phyloP scores from a whole-genome alignment of 495 filamentous ascomycete genomes.

The Talaromyces proteolyticus region DNA sequence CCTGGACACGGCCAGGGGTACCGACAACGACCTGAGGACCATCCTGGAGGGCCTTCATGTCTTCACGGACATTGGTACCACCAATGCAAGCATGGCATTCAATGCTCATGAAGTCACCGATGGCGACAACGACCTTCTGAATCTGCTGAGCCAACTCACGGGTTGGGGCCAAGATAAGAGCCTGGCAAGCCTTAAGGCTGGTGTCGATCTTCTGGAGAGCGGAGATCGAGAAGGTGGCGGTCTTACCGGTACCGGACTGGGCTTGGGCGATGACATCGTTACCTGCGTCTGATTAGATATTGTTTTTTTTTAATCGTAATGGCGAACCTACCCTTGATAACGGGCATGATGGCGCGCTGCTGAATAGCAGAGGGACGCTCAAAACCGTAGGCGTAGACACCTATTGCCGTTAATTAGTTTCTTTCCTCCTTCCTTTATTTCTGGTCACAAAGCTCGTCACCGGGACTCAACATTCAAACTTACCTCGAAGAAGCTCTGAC shows the following conservation, averaged over 20 bases:
- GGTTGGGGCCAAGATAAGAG: constrained; percentile 91
- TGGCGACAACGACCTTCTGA: constrained; percentile 96
- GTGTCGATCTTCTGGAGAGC: constrained; percentile 97
- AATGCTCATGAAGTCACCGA: constrained; percentile 99
- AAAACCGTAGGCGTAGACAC: constrained; percentile 99
- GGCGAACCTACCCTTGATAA: constrained; percentile 86
- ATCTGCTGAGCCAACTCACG: constrained; percentile 98
- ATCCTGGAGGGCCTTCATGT: constrained; percentile 93
- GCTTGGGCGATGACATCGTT: constrained; percentile 99
- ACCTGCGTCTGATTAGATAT: constrained; percentile 44
- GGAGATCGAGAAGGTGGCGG: constrained; percentile 97
- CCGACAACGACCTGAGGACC: constrained; percentile 96
- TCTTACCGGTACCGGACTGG: constrained; percentile 99
- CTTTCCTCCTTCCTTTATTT: constrained; percentile 6
- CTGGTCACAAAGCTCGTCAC: not conserved
- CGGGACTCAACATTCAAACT: constrained; percentile 30
- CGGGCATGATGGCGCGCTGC: constrained; percentile 98
- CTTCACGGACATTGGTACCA: constrained; percentile 95
- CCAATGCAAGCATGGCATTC: constrained; percentile 99
- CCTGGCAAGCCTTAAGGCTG: constrained; percentile 89
- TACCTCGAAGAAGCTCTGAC: constrained; percentile 93
- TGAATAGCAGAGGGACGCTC: constrained; percentile 99
- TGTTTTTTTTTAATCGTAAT: constrained; percentile 18
- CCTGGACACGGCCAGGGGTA: constrained; percentile 93
- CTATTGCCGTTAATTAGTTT: constrained; percentile 30